These are phyloP conservation scores for Lippia alba DNA, from an alignment of 305 asterid genomes.

Conservation along the genomic window DNA sequence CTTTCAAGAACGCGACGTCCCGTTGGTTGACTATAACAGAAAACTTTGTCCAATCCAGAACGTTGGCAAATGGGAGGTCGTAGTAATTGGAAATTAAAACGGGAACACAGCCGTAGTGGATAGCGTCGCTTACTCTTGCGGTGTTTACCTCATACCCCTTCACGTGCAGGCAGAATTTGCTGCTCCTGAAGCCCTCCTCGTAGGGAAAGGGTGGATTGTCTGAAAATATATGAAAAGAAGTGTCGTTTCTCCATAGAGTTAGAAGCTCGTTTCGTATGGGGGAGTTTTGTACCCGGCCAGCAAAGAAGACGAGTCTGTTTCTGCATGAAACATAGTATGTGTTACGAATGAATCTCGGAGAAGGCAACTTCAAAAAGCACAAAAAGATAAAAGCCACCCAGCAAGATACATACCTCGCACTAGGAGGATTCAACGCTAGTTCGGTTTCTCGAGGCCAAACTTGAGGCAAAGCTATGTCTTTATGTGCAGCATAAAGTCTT, in stretches of 20 bases:
- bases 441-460: slow-evolving; percentile 69
- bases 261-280: slow-evolving; percentile 52
- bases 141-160: slow-evolving; percentile 90
- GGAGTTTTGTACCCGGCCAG: slow-evolving; percentile 77
- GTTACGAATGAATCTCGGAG: neutral
- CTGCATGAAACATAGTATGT: slow-evolving; percentile 41
- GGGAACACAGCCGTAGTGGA: slow-evolving; percentile 77
- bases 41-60: slow-evolving; percentile 75
- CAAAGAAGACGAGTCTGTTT: slow-evolving; percentile 62
- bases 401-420: slow-evolving; percentile 42
- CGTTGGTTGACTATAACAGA: slow-evolving; percentile 57
- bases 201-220: slow-evolving; percentile 58
- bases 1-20: slow-evolving; percentile 55
- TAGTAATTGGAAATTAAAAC: slow-evolving; percentile 75
- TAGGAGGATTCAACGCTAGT: slow-evolving; percentile 48
- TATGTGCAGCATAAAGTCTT: slow-evolving; percentile 70
- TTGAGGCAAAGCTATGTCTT: slow-evolving; percentile 76
- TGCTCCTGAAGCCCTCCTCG: slow-evolving; percentile 66
- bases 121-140: slow-evolving; percentile 76
- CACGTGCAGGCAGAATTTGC: slow-evolving; percentile 78
- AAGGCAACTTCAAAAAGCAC: neutral
- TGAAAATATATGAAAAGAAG: slow-evolving; percentile 59
- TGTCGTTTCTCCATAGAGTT: slow-evolving; percentile 60
- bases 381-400: neutral
- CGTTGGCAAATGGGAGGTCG: slow-evolving; percentile 76